A percentile compares a stretch with the other conserved stretches of the same genome.
phyloP scores from a whole-genome alignment of 108 stramenopile species.

The Tribonema minus region DNA sequence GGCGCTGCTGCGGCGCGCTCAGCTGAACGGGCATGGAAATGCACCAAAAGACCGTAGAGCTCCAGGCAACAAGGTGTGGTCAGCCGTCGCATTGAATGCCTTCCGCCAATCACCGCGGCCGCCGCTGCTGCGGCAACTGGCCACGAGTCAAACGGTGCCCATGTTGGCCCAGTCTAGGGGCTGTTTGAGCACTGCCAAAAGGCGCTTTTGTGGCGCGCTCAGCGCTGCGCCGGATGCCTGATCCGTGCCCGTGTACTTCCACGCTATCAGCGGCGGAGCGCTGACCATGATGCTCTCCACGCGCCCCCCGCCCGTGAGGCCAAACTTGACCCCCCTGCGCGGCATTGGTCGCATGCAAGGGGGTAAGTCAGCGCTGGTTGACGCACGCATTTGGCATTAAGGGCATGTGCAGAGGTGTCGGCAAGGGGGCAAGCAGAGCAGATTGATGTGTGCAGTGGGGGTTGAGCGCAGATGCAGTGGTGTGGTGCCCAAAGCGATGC shows the following conservation, averaged over 20 bases:
- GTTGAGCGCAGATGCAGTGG: no score
- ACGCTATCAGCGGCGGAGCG: constrained; percentile 40
- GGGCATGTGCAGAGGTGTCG: no score
- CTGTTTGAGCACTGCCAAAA: constrained; percentile 9
- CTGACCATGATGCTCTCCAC: constrained; percentile 43
- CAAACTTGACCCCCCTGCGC: constrained; percentile 33
- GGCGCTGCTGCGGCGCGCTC: not conserved
- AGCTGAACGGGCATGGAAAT: not conserved
- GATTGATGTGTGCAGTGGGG: no score
- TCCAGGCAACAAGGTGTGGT: not conserved
- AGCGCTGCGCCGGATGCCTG: constrained; percentile 11
- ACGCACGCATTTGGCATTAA: no score
- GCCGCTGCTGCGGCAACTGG: not conserved
- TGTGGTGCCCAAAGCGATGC: no score
- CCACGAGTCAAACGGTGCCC: not conserved
- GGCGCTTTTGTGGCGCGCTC: no score
- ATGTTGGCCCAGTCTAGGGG: constrained; percentile 25
- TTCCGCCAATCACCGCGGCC: not conserved
- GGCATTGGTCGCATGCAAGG: no score
- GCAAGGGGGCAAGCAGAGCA: no score
- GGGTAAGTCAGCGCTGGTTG: no score
- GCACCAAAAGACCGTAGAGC: not conserved
- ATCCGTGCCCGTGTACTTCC: constrained; percentile 16
- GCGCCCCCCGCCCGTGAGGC: constrained; percentile 31
- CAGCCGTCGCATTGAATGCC: no score